Evolutionary conservation across 78 protist genomes (phyloP), one percentile per base, ranked within the genome.

Genomic region (Blattamonas nauphoetae): DNA sequence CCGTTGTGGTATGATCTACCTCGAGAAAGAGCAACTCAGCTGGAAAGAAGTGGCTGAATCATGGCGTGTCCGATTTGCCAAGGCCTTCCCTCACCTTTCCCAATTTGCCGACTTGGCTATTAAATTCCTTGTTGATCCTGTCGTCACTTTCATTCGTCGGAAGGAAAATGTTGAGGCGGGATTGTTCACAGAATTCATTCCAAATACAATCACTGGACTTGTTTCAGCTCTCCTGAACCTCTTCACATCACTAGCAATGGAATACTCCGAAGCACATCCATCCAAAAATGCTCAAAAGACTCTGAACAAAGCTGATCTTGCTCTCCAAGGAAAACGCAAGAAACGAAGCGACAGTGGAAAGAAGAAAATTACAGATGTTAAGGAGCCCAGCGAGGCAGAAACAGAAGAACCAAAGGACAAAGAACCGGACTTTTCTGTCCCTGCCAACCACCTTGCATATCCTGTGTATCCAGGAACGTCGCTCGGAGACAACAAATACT

Each of bases 1-100:
- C 3, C 88, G 97, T 0, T 92, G 94, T 71, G 97, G 97, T 42
- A 95, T 95, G 95, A 95, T 95, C 36, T 95, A 91, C 89, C 41
- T 93, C 33, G 89, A 90, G 43, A 87, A 88, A 1, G 64, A 41
- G 11, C 88, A 90, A n/a, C 85, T 94, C n/a, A 90, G 92, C 6
- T 93, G 94, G 94, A 44, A 41, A n/a, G 92, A 93, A 2, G 3
- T n/a, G 3, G 88, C 88, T 5, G 2, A 35, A 21, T 46, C 90
- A 21, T 94, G 94, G 94, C 42, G 42, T 32, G 42, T 32, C 42
- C 6, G 6, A 79, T 79, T 79, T 11, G 41, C 6, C 42, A 6
- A 36, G 83, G 83, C 6, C 45, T 6, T 79, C 41, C 83, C 43
- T 79, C 83, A 79, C 6, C 83, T 6, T 79, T 4, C 5, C 33